phyloP scores from a whole-genome alignment of 768 basidiomycete genomes.

The Albatrellus ellisii region DNA sequence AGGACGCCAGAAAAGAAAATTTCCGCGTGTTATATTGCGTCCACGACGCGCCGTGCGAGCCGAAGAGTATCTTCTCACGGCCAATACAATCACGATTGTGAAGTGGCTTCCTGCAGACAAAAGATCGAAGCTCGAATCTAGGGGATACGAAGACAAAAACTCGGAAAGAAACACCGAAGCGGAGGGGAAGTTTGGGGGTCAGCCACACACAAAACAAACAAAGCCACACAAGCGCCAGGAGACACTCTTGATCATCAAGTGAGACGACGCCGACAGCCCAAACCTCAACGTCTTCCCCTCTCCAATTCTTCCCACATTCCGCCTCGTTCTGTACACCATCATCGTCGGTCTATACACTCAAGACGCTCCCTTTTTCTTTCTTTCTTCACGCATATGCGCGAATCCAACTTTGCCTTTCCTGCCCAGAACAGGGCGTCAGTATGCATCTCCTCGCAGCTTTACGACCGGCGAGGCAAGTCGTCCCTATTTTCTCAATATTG shows the following conservation, averaged over 20 bases:
- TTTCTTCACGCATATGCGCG: conserved; percentile 51
- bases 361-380: conserved; percentile 1
- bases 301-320: too few relatives aligned
- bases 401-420: conserved; percentile 91
- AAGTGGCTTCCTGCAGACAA: too few relatives aligned
- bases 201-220: conserved; percentile 11
- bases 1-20: too few relatives aligned
- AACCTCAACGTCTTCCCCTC: background rate
- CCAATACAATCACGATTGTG: too few relatives aligned
- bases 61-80: too few relatives aligned
- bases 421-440: conserved; percentile 92
- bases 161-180: background rate
- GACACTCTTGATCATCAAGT: conserved; percentile 14
- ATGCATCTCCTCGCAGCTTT: conserved; percentile 87
- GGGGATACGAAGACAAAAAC: background rate
- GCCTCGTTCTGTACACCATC: too few relatives aligned
- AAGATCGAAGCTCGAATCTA: too few relatives aligned
- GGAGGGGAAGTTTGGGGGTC: background rate
- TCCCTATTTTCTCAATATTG: conserved; percentile 3
- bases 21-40: too few relatives aligned
- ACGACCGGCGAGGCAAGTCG: conserved; percentile 80
- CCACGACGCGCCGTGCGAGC: too few relatives aligned
- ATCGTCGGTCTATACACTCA: too few relatives aligned
- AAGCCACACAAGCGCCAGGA: conserved; percentile 2
- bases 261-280: conserved; percentile 4